Conservation (phyloP, 352 stramenopile genomes). For the Globisporangium emineosum region DNA sequence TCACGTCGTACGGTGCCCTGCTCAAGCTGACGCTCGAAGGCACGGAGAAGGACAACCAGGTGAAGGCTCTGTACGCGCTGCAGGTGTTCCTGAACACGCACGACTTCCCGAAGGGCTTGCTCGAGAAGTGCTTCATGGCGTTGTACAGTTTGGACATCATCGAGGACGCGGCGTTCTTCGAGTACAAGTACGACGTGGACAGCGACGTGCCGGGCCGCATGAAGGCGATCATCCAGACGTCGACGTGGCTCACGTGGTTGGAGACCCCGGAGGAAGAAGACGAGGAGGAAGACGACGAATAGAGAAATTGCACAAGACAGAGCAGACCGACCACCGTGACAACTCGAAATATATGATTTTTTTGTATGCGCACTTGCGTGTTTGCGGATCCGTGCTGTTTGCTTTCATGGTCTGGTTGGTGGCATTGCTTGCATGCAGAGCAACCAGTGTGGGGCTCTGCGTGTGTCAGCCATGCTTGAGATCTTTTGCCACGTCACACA, state of each 20-base stretch:
- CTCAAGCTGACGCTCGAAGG: slow-evolving; percentile 51
- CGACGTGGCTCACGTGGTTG: slow-evolving; percentile 78
- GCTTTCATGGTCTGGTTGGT: neutral
- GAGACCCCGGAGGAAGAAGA: slow-evolving; percentile 72
- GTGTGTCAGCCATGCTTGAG: neutral
- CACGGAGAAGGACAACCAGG: slow-evolving; percentile 58
- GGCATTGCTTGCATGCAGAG: neutral
- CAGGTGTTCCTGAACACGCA: slow-evolving; percentile 73
- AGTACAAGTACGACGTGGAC: slow-evolving; percentile 87
- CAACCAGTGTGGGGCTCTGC: too few relatives aligned
- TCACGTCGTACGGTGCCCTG: slow-evolving; percentile 56
- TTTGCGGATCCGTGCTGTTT: neutral
- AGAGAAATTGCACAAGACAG: slow-evolving; percentile 23
- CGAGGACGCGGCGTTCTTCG: slow-evolving; percentile 74
- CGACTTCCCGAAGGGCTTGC: slow-evolving; percentile 73
- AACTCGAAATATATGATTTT: neutral
- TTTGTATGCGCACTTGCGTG: neutral
- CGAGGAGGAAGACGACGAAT: slow-evolving; percentile 80
- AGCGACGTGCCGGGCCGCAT: slow-evolving; percentile 67
- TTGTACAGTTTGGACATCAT: slow-evolving; percentile 83
- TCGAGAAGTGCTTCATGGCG: slow-evolving; percentile 86
- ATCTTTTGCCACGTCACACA: neutral
- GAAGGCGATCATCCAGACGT: slow-evolving; percentile 83
- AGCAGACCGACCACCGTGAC: neutral
- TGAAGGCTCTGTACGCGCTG: slow-evolving; percentile 71